These are phyloP conservation scores for Chaetothyriales sp. DNA, from an alignment of 2,329 filamentous ascomycete genomes.

Conservation along the genomic window DNA sequence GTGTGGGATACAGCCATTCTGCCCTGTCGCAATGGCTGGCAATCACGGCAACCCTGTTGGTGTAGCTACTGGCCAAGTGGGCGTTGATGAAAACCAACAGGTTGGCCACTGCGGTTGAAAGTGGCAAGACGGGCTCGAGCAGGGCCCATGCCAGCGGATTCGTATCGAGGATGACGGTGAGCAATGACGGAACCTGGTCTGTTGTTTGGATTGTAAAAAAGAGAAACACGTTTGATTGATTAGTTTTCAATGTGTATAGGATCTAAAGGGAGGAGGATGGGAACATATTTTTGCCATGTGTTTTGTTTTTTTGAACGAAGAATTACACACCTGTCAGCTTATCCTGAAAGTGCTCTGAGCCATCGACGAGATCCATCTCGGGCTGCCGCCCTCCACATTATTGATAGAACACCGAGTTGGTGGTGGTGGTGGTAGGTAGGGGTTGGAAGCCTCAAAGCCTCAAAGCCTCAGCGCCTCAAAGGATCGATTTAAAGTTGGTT, in stretches of 20 bases:
- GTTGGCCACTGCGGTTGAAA: constrained; percentile 73
- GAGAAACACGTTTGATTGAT: too few species aligned
- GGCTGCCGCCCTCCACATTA: background rate
- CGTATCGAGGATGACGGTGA: constrained; percentile 85
- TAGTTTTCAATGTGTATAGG: too few species aligned
- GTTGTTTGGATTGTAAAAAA: background rate
- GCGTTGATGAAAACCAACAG: constrained; percentile 94
- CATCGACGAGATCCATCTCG: constrained; percentile 51
- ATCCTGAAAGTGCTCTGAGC: constrained; percentile 38
- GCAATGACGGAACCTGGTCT: constrained; percentile 59
- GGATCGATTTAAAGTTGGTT: too few species aligned
- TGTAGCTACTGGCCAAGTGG: constrained; percentile 83
- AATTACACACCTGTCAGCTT: background rate
- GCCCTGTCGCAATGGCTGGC: constrained; percentile 78
- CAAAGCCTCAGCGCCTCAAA: too few species aligned
- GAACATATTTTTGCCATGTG: too few species aligned
- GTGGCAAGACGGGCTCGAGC: constrained; percentile 56
- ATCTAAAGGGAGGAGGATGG: too few species aligned
- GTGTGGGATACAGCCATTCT: constrained; percentile 71
- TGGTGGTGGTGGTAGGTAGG: too few species aligned
- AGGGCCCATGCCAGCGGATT: constrained; percentile 89
- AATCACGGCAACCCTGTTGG: constrained; percentile 82
- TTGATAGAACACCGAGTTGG: too few species aligned
- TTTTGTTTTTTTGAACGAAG: too few species aligned
- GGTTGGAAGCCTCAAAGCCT: too few species aligned